These are phyloP conservation scores for Lithospermum erythrorhizon DNA, from an alignment of 257 asterid genomes.

Conservation along the genomic window DNA sequence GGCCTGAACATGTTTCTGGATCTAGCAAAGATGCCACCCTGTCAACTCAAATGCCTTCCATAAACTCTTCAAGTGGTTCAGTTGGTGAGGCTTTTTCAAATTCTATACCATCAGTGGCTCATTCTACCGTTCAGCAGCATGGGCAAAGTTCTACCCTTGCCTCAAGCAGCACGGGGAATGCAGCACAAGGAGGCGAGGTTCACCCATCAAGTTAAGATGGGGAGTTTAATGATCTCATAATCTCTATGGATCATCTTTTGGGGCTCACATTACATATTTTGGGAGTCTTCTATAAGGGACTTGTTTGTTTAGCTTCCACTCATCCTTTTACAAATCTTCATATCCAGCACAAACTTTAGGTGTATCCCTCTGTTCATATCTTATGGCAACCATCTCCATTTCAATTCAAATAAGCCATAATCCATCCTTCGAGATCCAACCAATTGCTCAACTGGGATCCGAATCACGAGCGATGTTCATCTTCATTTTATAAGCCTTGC, in stretches of 20 bases:
- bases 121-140: conserved; percentile 30
- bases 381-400: conserved; percentile 30
- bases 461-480: conserved; percentile 20
- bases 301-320: conserved; percentile 12
- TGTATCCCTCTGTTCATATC: conserved; percentile 37
- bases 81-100: conserved; percentile 41
- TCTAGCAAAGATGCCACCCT: conserved; percentile 8
- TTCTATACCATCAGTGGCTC: conserved; percentile 29
- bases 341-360: conserved; percentile 23
- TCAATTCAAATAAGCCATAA: conserved; percentile 29
- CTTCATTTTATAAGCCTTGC: conserved; percentile 17
- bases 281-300: conserved; percentile 29
- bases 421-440: conserved; percentile 7
- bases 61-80: conserved; percentile 10
- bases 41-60: conserved; percentile 11
- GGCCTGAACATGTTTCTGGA: conserved; percentile 18
- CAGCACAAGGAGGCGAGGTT: conserved; percentile 35
- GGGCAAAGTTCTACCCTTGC: conserved; percentile 28
- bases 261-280: conserved; percentile 24
- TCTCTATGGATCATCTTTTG: conserved; percentile 16
- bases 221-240: conserved; percentile 8
- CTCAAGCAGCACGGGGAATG: conserved; percentile 15
- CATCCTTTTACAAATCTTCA: conserved; percentile 26
- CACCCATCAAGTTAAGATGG: conserved; percentile 43
- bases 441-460: conserved; percentile 23